A percentile compares a stretch with the other conserved stretches of the same genome.
These are phyloP conservation scores for Ligustrum vulgare DNA, from an alignment of 257 asterid species.

Conservation along the genomic window DNA sequence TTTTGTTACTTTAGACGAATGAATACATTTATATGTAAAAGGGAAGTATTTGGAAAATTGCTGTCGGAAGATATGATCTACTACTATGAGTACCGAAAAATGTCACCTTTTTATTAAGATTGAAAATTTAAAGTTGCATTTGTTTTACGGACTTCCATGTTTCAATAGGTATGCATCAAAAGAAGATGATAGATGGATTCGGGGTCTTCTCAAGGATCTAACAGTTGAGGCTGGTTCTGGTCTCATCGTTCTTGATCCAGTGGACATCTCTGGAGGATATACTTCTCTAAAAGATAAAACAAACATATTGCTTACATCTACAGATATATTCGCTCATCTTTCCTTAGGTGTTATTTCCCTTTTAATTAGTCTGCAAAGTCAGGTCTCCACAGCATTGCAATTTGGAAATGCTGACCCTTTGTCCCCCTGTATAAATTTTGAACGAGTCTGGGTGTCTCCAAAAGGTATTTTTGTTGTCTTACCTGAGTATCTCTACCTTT, in stretches of 20 bases:
- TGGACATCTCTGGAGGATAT: constrained; percentile 92
- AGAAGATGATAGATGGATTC: constrained; percentile 91
- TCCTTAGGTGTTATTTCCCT: constrained; percentile 91
- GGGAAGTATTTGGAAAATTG: background rate
- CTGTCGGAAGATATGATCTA: background rate
- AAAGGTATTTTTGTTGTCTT: constrained; percentile 50
- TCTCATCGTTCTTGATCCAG: constrained; percentile 92
- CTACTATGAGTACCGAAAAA: background rate
- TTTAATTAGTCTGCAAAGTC: constrained; percentile 84
- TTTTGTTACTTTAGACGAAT: constrained; percentile 10
- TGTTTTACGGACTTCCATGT: constrained; percentile 17
- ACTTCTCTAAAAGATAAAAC: constrained; percentile 93
- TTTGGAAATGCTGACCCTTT: constrained; percentile 91
- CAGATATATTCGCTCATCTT: constrained; percentile 90
- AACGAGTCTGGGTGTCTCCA: constrained; percentile 90
- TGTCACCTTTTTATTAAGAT: constrained; percentile 2
- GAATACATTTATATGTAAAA: background rate
- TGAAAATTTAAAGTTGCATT: background rate
- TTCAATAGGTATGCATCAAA: constrained; percentile 88
- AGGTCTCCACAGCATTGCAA: constrained; percentile 80
- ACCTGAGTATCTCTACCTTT: background rate
- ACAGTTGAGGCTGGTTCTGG: constrained; percentile 97
- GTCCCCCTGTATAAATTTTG: constrained; percentile 85
- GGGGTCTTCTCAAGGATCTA: constrained; percentile 87
- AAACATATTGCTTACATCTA: constrained; percentile 66